Conservation (phyloP, 2,329 filamentous ascomycete genomes). For the Aspergillus sp. region DNA sequence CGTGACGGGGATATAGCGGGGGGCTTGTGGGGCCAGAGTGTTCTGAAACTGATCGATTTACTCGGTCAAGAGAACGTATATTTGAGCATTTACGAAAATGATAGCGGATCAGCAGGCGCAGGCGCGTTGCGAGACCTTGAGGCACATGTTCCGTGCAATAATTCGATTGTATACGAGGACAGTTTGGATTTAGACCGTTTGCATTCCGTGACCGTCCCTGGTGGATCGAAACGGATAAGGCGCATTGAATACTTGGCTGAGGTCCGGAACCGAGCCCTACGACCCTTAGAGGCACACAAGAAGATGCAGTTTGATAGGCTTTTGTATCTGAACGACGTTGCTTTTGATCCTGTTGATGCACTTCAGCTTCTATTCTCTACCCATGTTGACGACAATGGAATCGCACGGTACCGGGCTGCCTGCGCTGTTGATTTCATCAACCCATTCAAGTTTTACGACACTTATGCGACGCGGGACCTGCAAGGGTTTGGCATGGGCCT, state of each 20-base stretch:
- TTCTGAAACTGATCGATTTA: constrained; percentile 63
- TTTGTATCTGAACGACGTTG: constrained; percentile 67
- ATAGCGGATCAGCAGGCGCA: constrained; percentile 59
- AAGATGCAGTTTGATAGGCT: constrained; percentile 54
- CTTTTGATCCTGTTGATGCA: constrained; percentile 60
- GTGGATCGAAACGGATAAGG: constrained; percentile 64
- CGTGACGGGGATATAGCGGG: constrained; percentile 58
- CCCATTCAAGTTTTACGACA: constrained; percentile 74
- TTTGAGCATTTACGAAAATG: constrained; percentile 72
- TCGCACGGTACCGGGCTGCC: constrained; percentile 63
- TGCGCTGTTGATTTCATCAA: constrained; percentile 75
- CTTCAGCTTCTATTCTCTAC: constrained; percentile 63
- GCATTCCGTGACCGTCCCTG: constrained; percentile 61
- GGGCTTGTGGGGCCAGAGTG: constrained; percentile 63
- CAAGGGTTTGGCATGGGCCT: constrained; percentile 69
- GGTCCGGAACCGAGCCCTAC: constrained; percentile 68
- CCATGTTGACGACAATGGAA: constrained; percentile 53
- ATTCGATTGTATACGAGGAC: constrained; percentile 60
- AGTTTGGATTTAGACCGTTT: constrained; percentile 59
- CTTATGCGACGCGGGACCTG: constrained; percentile 69
- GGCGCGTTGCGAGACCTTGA: constrained; percentile 56
- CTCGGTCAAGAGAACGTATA: constrained; percentile 68
- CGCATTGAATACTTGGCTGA: constrained; percentile 73
- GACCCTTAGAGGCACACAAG: constrained; percentile 57
- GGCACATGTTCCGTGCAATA: constrained; percentile 49